Evolutionary conservation across 495 filamentous ascomycete genomes (phyloP).

Genomic region (Cetradonia linearis): DNA sequence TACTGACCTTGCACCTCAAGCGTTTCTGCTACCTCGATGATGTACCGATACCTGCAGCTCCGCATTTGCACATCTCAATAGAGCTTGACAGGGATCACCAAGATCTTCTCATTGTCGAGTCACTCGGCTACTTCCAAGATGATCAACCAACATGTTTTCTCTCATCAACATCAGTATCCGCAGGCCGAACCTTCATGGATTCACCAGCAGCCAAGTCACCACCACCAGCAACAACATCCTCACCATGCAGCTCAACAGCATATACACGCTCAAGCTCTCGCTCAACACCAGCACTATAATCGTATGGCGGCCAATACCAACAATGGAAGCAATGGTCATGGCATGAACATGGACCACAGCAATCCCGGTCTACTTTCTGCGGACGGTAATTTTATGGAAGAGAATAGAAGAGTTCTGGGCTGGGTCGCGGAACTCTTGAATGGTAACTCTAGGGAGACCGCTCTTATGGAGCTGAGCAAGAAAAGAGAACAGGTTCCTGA

Average conservation of each 20-base stretch:
- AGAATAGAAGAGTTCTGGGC: constrained; percentile 81
- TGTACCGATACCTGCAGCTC: constrained; percentile 6
- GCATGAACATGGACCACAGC: constrained; percentile 44
- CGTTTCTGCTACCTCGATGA: constrained; percentile 9
- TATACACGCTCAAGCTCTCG: constrained; percentile 51
- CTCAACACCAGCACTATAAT: constrained; percentile 73
- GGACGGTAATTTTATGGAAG: constrained; percentile 64
- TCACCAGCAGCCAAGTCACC: constrained; percentile 54
- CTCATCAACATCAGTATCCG: constrained; percentile 72
- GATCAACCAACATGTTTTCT: constrained; percentile 48
- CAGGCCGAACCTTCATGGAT: constrained; percentile 70
- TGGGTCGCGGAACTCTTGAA: constrained; percentile 92
- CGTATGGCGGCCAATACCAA: constrained; percentile 54
- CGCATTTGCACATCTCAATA: constrained; percentile 11
- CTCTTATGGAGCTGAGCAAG: constrained; percentile 93
- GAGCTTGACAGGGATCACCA: constrained; percentile 2
- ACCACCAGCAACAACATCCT: constrained; percentile 45
- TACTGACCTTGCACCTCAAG: constrained; percentile 3
- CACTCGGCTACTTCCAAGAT: constrained; percentile 12
- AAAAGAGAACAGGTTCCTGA: constrained; percentile 98
- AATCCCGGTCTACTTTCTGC: constrained; percentile 40
- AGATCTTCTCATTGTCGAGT: neutral
- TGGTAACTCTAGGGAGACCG: constrained; percentile 75
- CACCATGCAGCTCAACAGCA: constrained; percentile 57
- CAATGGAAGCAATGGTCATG: constrained; percentile 29